Percentiles rank a stretch among this genome's conserved stretches.
Evolutionary conservation across 768 basidiomycete genomes (phyloP).

Genomic region (Phylloporus rhodoxanthus): DNA sequence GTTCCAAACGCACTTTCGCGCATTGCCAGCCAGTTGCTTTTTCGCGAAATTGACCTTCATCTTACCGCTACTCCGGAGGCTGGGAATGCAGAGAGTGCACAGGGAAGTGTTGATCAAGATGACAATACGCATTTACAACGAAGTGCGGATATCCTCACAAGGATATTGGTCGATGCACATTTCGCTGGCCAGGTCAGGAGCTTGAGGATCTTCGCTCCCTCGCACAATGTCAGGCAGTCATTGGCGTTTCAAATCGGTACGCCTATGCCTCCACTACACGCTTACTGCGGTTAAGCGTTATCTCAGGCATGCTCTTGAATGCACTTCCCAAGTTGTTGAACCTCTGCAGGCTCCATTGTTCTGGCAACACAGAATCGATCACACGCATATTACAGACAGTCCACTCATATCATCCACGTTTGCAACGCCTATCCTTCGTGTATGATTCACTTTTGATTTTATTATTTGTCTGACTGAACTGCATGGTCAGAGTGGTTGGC

Average conservation of each 20-base stretch:
- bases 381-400: slow-evolving; percentile 47
- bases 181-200: slow-evolving; percentile 57
- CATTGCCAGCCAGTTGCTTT: slow-evolving; percentile 62
- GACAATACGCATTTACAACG: slow-evolving; percentile 49
- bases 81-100: slow-evolving; percentile 2
- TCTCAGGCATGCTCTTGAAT: slow-evolving; percentile 60
- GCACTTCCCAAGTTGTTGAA: slow-evolving; percentile 58
- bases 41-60: slow-evolving; percentile 58
- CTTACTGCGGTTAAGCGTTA: background rate
- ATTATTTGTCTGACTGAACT: background rate
- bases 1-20: slow-evolving; percentile 64
- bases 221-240: slow-evolving; percentile 41
- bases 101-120: slow-evolving; percentile 20
- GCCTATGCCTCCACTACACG: slow-evolving; percentile 1
- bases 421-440: slow-evolving; percentile 54
- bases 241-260: slow-evolving; percentile 63
- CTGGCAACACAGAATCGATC: slow-evolving; percentile 51
- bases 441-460: slow-evolving; percentile 22
- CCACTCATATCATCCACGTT: slow-evolving; percentile 44
- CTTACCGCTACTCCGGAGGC: slow-evolving; percentile 40
- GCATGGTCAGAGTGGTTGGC: slow-evolving; percentile 29
- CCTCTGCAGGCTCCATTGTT: slow-evolving; percentile 55
- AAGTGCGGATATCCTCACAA: slow-evolving; percentile 64
- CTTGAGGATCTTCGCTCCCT: slow-evolving; percentile 52
- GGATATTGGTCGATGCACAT: slow-evolving; percentile 53